phyloP scores from a whole-genome alignment of 768 basidiomycete species.

The Lentinula lateritia region DNA sequence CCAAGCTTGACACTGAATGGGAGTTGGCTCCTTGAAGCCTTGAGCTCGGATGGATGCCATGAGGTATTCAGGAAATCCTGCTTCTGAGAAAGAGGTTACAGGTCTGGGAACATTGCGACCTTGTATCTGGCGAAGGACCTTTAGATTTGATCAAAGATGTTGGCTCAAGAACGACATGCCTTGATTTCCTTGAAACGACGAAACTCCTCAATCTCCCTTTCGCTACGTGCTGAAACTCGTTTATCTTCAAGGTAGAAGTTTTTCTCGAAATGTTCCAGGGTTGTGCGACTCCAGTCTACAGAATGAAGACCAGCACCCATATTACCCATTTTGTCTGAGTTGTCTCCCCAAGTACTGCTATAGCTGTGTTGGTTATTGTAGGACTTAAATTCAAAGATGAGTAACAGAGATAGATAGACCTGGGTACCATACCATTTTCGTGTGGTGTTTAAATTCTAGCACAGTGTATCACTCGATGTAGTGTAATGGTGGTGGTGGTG shows the following conservation, averaged over 20 bases:
- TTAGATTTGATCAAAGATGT: background rate
- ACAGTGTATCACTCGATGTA: background rate
- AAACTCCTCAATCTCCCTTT: conserved; percentile 88
- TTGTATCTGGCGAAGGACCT: conserved; percentile 53
- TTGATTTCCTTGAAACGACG: conserved; percentile 81
- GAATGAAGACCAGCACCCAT: conserved; percentile 78
- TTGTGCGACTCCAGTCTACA: conserved; percentile 78
- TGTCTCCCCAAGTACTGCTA: conserved; percentile 18
- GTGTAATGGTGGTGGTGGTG: background rate
- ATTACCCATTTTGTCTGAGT: conserved; percentile 70
- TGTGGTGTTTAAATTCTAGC: too few relatives aligned
- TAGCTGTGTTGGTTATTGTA: background rate
- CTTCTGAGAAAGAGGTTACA: conserved; percentile 88
- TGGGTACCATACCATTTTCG: background rate
- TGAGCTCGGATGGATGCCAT: conserved; percentile 89
- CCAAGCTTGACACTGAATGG: conserved; percentile 99
- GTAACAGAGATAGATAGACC: background rate
- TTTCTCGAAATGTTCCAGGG: conserved; percentile 88
- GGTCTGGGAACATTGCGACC: conserved; percentile 87
- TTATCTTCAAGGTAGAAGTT: conserved; percentile 96
- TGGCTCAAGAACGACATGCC: conserved; percentile 31
- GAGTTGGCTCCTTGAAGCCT: conserved; percentile 86
- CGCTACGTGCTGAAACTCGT: conserved; percentile 67
- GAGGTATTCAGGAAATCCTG: conserved; percentile 94
- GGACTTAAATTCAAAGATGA: background rate